Evolutionary conservation across 805 yeast genomes (phyloP), one percentile per base, ranked within the genome.

Genomic region (Yarrowia phangngaensis): DNA sequence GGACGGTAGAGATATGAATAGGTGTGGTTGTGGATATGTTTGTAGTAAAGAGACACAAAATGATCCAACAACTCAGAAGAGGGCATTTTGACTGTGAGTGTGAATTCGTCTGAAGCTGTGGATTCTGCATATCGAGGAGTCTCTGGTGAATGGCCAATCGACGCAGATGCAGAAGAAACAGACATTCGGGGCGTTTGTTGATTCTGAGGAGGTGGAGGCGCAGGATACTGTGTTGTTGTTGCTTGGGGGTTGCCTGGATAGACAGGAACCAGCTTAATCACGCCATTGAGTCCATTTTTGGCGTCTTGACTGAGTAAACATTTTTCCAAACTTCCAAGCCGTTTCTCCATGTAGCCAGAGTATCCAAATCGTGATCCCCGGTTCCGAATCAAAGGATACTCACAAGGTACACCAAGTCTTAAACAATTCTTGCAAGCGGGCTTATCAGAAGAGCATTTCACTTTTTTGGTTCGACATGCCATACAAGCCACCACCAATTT

Each of bases 321-420:
- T 23, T 48, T 52, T 14, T 51, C 51, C 41, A 60, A 46, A 5
- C 54, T 50, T 8, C 46, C 47, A 15, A 60, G 52, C 15, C 64
- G 52, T 20, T 52, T 43, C 24, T 55, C 36, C 32, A 64, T 54
- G 62, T 61, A 58, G 30, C 64, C 64, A 12, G 50, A 51, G 51
- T 64, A 64, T 9, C 68, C 65, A 31, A 61, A 61, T 11, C 68
- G 58, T 13, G 68, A 64, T 20, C 68, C 68, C 11, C 67, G 52
- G 50, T 61, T 64, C n/a, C 64, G 56, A 33, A 62, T 55, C 13
- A 61, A 54, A 2, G 68, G 68, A 28, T 64, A 64, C 47, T 63
- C 63, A 52, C 68, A 64, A 6, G 58, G 58, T 12, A 63, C 56
- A 29, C 63, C 55, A 20, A 58, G 55, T 8, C 65, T 58, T 13